A percentile compares a stretch with the other conserved stretches of the same genome.
These are phyloP conservation scores for Phaeolepiota aurea DNA, from an alignment of 768 basidiomycete genomes.

Conservation along the genomic window DNA sequence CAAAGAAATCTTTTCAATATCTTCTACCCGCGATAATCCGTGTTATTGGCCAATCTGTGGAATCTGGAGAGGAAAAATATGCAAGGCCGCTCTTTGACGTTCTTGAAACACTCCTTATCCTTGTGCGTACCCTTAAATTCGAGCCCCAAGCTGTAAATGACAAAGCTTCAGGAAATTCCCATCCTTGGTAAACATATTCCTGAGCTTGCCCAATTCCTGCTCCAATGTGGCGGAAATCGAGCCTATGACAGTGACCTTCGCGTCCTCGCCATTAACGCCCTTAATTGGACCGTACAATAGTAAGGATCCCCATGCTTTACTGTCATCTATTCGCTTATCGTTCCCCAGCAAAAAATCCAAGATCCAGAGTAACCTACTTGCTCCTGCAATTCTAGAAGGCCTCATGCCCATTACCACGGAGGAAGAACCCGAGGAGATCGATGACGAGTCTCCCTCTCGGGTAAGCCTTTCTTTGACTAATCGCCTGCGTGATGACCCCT, in stretches of 20 bases:
- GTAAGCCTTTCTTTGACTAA: conserved; percentile 37
- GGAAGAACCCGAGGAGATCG: conserved; percentile 87
- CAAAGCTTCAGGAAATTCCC: conserved; percentile 71
- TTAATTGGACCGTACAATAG: conserved; percentile 98
- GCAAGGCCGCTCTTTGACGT: conserved; percentile 92
- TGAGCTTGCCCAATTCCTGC: conserved; percentile 82
- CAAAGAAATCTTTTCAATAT: conserved; percentile 82
- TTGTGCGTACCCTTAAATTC: conserved; percentile 32
- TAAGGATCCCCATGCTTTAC: conserved; percentile 21
- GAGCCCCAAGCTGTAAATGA: conserved; percentile 5
- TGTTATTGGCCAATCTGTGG: conserved; percentile 80
- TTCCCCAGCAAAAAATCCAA: conserved; percentile 85
- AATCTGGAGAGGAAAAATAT: conserved; percentile 67
- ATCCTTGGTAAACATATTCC: conserved; percentile 83
- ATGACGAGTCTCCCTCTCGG: conserved; percentile 87
- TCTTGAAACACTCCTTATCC: conserved; percentile 89
- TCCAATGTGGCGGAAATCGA: conserved; percentile 74
- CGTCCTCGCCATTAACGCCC: conserved; percentile 83
- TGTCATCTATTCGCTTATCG: conserved; percentile 6
- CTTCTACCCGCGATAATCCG: conserved; percentile 84
- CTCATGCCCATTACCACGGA: conserved; percentile 94
- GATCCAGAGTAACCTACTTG: conserved; percentile 79
- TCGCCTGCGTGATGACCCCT: background rate
- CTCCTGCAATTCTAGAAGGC: conserved; percentile 78
- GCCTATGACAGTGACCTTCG: conserved; percentile 73